phyloP scores from a whole-genome alignment of 2,329 filamentous ascomycete genomes.

The Paramyrothecium roridum region DNA sequence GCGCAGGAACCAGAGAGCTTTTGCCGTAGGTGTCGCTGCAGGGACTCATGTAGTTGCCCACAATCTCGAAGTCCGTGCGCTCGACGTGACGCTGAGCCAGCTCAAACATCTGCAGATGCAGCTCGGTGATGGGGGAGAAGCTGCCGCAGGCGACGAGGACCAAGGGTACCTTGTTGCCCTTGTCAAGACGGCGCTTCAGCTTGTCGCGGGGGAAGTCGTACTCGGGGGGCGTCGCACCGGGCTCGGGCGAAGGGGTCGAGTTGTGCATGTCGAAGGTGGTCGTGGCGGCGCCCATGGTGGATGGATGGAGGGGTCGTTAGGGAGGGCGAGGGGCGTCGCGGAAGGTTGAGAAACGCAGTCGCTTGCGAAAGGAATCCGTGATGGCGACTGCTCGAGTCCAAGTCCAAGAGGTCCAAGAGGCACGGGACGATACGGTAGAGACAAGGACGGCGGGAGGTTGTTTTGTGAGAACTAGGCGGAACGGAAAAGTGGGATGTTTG shows the following conservation, averaged over 20 bases:
- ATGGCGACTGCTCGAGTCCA: background rate
- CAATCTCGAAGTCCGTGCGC: slow-evolving; percentile 63
- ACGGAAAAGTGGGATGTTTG: background rate
- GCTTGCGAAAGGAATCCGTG: background rate
- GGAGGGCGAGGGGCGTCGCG: background rate
- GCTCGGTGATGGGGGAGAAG: slow-evolving; percentile 72
- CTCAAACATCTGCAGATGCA: slow-evolving; percentile 84
- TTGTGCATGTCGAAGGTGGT: background rate
- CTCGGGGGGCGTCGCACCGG: slow-evolving; percentile 4
- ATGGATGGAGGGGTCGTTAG: background rate
- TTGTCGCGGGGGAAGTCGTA: slow-evolving; percentile 63
- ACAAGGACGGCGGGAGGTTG: background rate
- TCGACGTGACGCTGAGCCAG: slow-evolving; percentile 73
- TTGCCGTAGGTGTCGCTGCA: slow-evolving; percentile 28
- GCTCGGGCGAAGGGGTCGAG: background rate
- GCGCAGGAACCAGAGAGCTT: slow-evolving; percentile 31
- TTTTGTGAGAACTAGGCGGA: background rate
- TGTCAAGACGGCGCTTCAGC: slow-evolving; percentile 47
- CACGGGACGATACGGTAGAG: too few species aligned
- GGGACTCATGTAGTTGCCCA: slow-evolving; percentile 62
- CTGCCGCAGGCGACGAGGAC: slow-evolving; percentile 68
- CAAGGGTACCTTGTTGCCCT: slow-evolving; percentile 57
- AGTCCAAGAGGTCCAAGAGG: background rate
- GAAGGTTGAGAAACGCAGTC: background rate
- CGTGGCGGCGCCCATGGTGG: background rate